phyloP scores from a whole-genome alignment of 139 green algal genomes.

The Mesostigma viride region DNA sequence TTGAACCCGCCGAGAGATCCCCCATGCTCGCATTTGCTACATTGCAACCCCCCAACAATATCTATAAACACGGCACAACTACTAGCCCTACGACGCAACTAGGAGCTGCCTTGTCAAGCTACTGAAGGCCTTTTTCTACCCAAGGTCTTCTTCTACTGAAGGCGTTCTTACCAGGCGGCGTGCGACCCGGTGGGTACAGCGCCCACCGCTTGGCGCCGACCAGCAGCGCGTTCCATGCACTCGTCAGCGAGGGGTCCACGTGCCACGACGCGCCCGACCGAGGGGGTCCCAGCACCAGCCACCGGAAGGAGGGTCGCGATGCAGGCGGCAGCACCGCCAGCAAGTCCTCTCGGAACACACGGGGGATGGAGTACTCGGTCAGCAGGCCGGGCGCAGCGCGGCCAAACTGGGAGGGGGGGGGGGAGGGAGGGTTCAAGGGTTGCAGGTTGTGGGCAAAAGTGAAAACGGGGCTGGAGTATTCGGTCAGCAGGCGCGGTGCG shows the following conservation, averaged over 20 bases:
- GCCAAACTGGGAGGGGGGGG: slow-evolving; percentile 26
- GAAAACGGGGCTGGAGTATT: no score
- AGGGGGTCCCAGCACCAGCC: slow-evolving; percentile 24
- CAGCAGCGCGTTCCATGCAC: slow-evolving; percentile 33
- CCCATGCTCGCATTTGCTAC: no score
- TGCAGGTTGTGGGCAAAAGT: no score
- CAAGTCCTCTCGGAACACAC: slow-evolving; percentile 22
- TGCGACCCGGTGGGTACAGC: slow-evolving; percentile 26
- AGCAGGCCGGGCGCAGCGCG: slow-evolving; percentile 15
- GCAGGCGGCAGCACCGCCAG: not conserved
- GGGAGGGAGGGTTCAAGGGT: no score
- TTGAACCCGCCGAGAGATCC: no score
- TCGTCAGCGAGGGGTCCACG: slow-evolving; percentile 26
- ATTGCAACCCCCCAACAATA: no score
- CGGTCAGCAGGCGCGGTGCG: no score
- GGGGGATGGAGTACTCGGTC: slow-evolving; percentile 21
- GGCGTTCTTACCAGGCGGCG: slow-evolving; percentile 30
- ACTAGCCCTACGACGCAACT: no score
- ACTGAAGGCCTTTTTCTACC: no score
- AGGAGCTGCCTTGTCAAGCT: no score
- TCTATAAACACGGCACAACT: no score
- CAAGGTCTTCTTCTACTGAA: no score
- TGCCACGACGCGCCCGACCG: slow-evolving; percentile 27
- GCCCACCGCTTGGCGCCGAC: slow-evolving; percentile 14
- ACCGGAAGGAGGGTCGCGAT: slow-evolving; percentile 18